Conservation (phyloP, 805 yeast species). For the Wickerhamia fluorescens region DNA sequence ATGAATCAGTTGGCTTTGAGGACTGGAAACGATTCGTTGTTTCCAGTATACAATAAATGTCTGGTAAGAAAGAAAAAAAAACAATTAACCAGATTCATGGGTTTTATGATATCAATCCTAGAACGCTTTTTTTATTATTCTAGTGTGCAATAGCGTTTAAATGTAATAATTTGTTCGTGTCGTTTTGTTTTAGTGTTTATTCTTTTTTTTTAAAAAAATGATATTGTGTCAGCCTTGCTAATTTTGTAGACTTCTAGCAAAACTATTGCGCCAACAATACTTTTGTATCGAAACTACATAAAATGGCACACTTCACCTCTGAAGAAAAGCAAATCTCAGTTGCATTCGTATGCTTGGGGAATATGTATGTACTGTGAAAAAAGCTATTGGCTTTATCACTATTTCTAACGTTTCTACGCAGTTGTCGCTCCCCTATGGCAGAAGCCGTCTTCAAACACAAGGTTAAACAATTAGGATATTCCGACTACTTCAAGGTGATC, state of each 20-base stretch:
- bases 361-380: conserved; percentile 50
- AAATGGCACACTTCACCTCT: conserved; percentile 11
- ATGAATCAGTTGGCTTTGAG: conserved; percentile 28
- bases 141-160: no score
- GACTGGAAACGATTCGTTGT: conserved; percentile 27
- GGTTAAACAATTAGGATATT: conserved; percentile 45
- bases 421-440: conserved; percentile 97
- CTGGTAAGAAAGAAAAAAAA: no score
- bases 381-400: not conserved
- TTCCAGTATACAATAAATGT: conserved; percentile 9
- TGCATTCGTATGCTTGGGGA: conserved; percentile 88
- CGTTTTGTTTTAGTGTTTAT: no score
- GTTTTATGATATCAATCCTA: no score
- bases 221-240: no score
- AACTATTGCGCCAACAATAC: no score
- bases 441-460: conserved; percentile 78
- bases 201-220: no score
- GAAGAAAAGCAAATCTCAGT: conserved; percentile 42
- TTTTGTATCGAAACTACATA: conserved; percentile 1
- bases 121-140: no score
- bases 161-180: no score
- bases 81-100: no score
- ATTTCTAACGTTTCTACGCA: conserved; percentile 23
- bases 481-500: conserved; percentile 42
- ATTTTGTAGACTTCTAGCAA: no score